Base-by-base conservation (phyloP, 495 filamentous ascomycete species). In the Niebla homalea region DNA sequence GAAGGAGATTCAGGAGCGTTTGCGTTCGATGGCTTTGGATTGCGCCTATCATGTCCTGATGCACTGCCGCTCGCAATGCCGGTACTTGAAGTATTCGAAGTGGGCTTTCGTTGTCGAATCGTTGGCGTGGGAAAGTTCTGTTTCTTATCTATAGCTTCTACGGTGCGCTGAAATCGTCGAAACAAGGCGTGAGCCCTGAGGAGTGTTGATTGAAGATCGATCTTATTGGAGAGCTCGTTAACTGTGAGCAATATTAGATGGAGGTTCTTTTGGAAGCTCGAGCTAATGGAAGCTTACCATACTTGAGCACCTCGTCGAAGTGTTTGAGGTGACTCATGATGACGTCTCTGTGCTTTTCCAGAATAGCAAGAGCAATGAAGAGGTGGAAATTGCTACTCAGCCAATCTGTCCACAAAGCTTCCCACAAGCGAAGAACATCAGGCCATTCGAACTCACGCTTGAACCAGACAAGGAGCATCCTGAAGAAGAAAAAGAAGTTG, bases 401-500 rank as follows among this genome's bases (percentile, higher is more conserved):
- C 55, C 82, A 94, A 60, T 97, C 90, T 23, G 93, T 96, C 93
- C 92, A 97, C 2, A 98, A 71, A 2, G 75, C 74, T 66, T 98
- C 92, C 89, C 92, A 98, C 7, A 98, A 71, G 19, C 84, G 79
- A 26, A 97, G 69, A 25, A 94, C 77, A 60, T 96, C 87, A 36
- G 70, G 61, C 86, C 88, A 97, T 58, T 78, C 73, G 58, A 97
- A 98, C 66, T 98, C 92, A 4, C 92, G 84, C 68, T 98, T 97
- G 66, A 89, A 98, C 90, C 90, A 97, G 18, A 98, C 92, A 0
- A 98, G 72, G 21, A 98, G 71, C 89, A 96, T 96, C 21, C 92
- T 82, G 76, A 97, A 98, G 73, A 97, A 97, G 72, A 98, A 98
- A 66, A 98, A 98, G 67, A 97, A 98, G 65, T 98, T 97, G 18